Evolutionary conservation across 2,329 filamentous ascomycete genomes (phyloP).

Genomic region (Dothiorella sarmentorum): DNA sequence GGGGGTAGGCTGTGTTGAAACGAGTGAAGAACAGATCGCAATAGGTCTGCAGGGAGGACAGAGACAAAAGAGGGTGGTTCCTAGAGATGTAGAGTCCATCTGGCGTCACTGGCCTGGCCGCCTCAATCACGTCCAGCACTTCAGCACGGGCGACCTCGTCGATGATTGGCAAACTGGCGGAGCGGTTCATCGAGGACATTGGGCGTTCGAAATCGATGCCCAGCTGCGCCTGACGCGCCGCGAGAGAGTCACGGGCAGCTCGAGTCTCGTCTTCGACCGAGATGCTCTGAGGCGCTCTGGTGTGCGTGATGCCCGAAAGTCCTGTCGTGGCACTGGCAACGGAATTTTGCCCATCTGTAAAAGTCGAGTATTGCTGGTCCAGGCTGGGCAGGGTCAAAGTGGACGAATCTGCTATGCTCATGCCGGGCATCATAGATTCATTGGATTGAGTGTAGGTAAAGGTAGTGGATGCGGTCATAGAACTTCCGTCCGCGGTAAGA

Average conservation of each 20-base stretch:
- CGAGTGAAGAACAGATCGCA: constrained; percentile 58
- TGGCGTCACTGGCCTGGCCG: constrained; percentile 47
- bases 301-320: not conserved
- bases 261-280: not conserved
- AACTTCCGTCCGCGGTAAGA: not conserved
- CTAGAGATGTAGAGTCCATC: constrained; percentile 47
- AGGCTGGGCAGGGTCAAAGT: constrained; percentile 3
- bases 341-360: not conserved
- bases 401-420: constrained; percentile 5
- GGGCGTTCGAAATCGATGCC: constrained; percentile 32
- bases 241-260: not conserved
- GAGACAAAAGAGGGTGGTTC: constrained; percentile 51
- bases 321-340: not conserved
- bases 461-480: not conserved
- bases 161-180: constrained; percentile 34
- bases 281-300: not conserved
- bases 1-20: constrained; percentile 59
- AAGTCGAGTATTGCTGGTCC: not conserved
- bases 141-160: constrained; percentile 42
- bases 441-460: constrained; percentile 2
- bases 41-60: constrained; percentile 53
- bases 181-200: constrained; percentile 34
- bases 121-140: constrained; percentile 51
- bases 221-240: not conserved
- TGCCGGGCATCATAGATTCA: not conserved